A percentile compares a stretch with the other conserved stretches of the same genome.
Evolutionary conservation across 1,284 basidiomycete genomes (phyloP).

Genomic region (Ceratobasidium sp.): DNA sequence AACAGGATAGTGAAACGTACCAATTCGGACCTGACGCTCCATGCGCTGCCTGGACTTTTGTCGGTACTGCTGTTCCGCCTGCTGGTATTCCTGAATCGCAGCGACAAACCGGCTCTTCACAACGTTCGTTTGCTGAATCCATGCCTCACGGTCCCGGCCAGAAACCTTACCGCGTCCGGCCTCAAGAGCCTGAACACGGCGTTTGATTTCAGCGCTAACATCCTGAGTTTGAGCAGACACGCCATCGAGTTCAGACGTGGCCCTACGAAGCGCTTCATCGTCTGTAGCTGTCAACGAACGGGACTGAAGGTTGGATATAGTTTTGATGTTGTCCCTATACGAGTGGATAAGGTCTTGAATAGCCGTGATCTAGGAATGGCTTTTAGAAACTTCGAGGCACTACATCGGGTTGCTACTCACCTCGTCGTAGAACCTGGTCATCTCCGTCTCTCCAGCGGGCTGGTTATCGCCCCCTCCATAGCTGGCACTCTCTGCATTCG

Average conservation of each 20-base stretch:
- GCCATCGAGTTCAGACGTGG: conserved; percentile 40
- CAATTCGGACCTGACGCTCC: conserved; percentile 44
- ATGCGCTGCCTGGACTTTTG: conserved; percentile 34
- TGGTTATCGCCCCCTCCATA: neutral
- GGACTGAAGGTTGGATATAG: conserved; percentile 44
- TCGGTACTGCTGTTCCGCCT: conserved; percentile 36
- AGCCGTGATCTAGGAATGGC: conserved; percentile 37
- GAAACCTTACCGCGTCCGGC: conserved; percentile 20
- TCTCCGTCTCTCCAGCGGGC: conserved; percentile 30
- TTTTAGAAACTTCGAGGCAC: neutral
- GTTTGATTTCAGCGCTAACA: conserved; percentile 30
- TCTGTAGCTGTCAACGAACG: conserved; percentile 44
- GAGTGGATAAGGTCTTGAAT: conserved; percentile 39
- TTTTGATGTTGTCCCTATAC: conserved; percentile 42
- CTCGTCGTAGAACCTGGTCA: conserved; percentile 41
- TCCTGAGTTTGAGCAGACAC: conserved; percentile 24
- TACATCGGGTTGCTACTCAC: neutral
- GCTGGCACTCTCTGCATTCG: neutral
- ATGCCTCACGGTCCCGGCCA: conserved; percentile 20
- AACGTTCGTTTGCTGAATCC: conserved; percentile 37
- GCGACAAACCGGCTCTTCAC: conserved; percentile 43
- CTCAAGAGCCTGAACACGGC: conserved; percentile 23
- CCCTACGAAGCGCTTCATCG: conserved; percentile 41
- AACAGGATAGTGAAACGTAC: conserved; percentile 13
- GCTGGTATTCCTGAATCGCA: conserved; percentile 45